Base-by-base conservation (phyloP, 345 rosid genomes). In the Lepidium africanum region DNA sequence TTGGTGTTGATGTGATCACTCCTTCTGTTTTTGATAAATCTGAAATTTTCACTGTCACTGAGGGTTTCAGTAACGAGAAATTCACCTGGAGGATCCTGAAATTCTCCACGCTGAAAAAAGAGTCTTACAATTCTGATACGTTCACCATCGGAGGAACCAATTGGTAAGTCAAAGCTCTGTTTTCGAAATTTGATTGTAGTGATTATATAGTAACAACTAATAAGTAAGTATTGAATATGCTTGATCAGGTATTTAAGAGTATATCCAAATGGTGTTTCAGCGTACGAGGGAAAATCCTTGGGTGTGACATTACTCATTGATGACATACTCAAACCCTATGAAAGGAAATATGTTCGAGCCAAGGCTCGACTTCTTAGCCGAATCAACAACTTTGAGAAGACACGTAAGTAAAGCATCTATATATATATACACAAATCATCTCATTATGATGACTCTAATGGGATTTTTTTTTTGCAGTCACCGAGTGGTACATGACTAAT, bases 1-100 rank as follows among this genome's bases (percentile, higher is more conserved):
- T 72, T 56, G 76, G 71, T 25, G 76, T 72, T 30, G 76, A 64
- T 32, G 70, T 72, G 14, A 53, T 35, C 7, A 7, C 39, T 47
- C 64, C 42, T 27, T 5, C 50, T 11, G 15, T 38, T 17, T 55
- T 4, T 3, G 6, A 72, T 13, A 25, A 40, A 2, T 63, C 33
- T 0, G 70, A 72, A 63, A 33, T 72, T 38, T 63, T 72, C 36
- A 10, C 76, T 46, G 50, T 47, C 42, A 7, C 21, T 16, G 39
- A 48, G 12, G 15, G 23, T 0, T 54, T 54, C 10, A 2, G 0
- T 0, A 37, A 54, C 49, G 50, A 59, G 7, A 41, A 9, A 17
- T 54, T 14, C 57, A 35, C 64, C 1, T 71, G 76, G 76, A 54
- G 33, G 0, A 45, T 71, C 0, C 57, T 9, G 7, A 19, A 27